Evolutionary conservation across 768 basidiomycete species (phyloP), one percentile per base, ranked within the genome.

Genomic region (Trametes cingulata): DNA sequence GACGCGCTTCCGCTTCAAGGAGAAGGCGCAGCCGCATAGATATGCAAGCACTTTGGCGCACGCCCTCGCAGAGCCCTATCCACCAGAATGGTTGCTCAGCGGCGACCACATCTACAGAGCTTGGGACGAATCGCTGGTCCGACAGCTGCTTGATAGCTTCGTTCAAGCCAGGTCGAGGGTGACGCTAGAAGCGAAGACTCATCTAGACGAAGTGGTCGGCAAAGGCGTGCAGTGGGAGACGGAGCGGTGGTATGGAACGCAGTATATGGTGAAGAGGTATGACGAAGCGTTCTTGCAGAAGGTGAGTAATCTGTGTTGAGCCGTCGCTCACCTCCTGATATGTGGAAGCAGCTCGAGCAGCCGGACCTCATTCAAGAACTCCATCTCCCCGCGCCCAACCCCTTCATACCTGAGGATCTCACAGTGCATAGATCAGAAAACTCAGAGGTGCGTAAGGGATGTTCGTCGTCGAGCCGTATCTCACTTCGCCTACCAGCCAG

Each of bases 201-300:
- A 72, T 67, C 74, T 7, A 64, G 74, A 10, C 67, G 72, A 39
- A n/a, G 56, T 69, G 14, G 42, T 68, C 8, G 63, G 66, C 1
- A n/a, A 37, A 1, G 51, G 68, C 25, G 61, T 46, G 6, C 45
- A 42, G 36, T 76, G 75, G 75, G 56, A 62, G 42, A 75, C 69
- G 55, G 83, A 84, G 69, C 71, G 75, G 55, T 80, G 82, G 71
- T 84, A 84, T 57, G 81, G 79, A 8, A 84, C 81, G 12, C 75
- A 78, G 64, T 83, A 81, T 67, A 64, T 68, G 22, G 70, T 80
- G 25, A 69, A 75, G 50, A 71, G 52, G 39, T 24, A 75, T 24
- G 67, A 68, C 25, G 54, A 60, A 7, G 61, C 72, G 24, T 73
- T 83, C 45, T 39, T 80, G 33, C 59, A 73, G 68, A 62, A 61